Percentiles rank a stretch among this genome's conserved stretches.
Conservation (phyloP, 495 filamentous ascomycete genomes). For the Aspergillus leporis region DNA sequence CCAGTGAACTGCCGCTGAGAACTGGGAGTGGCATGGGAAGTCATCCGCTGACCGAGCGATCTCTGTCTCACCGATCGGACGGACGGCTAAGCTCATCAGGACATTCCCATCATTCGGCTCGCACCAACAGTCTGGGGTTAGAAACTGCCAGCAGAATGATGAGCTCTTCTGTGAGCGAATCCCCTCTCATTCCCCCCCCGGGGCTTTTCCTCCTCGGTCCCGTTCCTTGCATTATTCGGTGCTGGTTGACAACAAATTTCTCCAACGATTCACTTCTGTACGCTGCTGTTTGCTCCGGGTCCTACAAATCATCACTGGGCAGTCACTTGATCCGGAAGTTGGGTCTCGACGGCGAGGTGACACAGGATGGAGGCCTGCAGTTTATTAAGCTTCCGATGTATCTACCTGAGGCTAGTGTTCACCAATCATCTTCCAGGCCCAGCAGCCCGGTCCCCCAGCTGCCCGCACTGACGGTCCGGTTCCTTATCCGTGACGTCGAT, state of each 20-base stretch:
- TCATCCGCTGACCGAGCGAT: conserved; percentile 83
- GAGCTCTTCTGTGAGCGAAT: conserved; percentile 60
- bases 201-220: conserved; percentile 80
- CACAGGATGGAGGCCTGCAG: conserved; percentile 60
- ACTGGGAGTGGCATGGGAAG: conserved; percentile 80
- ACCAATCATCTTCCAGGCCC: conserved; percentile 69
- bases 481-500: conserved; percentile 65
- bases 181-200: conserved; percentile 73
- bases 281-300: conserved; percentile 88
- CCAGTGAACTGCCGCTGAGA: conserved; percentile 73
- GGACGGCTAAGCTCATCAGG: conserved; percentile 91
- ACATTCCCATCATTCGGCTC: conserved; percentile 76
- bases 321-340: conserved; percentile 70
- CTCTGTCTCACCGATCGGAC: conserved; percentile 92
- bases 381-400: conserved; percentile 79
- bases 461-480: conserved; percentile 74
- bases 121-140: conserved; percentile 79
- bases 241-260: conserved; percentile 87
- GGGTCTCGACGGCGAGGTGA: conserved; percentile 66
- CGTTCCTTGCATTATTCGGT: conserved; percentile 90
- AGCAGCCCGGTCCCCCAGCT: conserved; percentile 76
- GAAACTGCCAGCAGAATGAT: conserved; percentile 68
- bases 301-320: conserved; percentile 79
- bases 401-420: conserved; percentile 85
- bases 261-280: conserved; percentile 86